Conservation (phyloP, 306 rosid species). For the Cyamopsis tetragonoloba region DNA sequence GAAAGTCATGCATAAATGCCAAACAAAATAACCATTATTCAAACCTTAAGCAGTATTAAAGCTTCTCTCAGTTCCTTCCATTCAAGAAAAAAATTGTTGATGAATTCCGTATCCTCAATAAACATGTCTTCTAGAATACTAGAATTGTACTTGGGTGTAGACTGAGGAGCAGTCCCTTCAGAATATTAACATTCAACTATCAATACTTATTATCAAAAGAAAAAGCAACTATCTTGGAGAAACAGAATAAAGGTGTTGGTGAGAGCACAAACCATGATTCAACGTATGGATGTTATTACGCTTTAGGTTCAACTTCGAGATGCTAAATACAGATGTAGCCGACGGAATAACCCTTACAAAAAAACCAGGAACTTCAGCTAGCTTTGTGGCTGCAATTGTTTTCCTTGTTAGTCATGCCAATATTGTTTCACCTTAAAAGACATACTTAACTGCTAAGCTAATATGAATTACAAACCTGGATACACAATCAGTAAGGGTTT, state of each 20-base stretch:
- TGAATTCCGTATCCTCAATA: slow-evolving; percentile 57
- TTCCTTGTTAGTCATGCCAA: background rate
- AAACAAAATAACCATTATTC: background rate
- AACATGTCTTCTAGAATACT: slow-evolving; percentile 91
- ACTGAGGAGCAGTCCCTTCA: slow-evolving; percentile 47
- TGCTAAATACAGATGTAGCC: slow-evolving; percentile 49
- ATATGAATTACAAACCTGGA: slow-evolving; percentile 56
- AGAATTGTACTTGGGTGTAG: slow-evolving; percentile 84
- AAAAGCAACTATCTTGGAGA: background rate
- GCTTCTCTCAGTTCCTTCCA: slow-evolving; percentile 77
- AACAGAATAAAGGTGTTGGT: slow-evolving; percentile 8
- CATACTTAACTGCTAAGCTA: background rate
- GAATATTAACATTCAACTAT: slow-evolving; percentile 22
- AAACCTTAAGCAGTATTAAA: slow-evolving; percentile 72
- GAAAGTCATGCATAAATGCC: background rate
- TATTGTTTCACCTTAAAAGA: background rate
- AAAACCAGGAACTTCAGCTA: slow-evolving; percentile 49
- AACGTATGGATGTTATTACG: slow-evolving; percentile 64
- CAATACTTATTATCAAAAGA: slow-evolving; percentile 1
- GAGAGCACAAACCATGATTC: slow-evolving; percentile 53
- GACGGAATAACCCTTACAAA: slow-evolving; percentile 65
- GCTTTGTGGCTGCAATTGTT: slow-evolving; percentile 44
- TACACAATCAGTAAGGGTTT: slow-evolving; percentile 65
- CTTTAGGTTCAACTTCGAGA: slow-evolving; percentile 53
- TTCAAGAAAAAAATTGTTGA: slow-evolving; percentile 46